These are phyloP conservation scores for Phaeotremella skinneri DNA, from an alignment of 768 basidiomycete species.

Conservation along the genomic window DNA sequence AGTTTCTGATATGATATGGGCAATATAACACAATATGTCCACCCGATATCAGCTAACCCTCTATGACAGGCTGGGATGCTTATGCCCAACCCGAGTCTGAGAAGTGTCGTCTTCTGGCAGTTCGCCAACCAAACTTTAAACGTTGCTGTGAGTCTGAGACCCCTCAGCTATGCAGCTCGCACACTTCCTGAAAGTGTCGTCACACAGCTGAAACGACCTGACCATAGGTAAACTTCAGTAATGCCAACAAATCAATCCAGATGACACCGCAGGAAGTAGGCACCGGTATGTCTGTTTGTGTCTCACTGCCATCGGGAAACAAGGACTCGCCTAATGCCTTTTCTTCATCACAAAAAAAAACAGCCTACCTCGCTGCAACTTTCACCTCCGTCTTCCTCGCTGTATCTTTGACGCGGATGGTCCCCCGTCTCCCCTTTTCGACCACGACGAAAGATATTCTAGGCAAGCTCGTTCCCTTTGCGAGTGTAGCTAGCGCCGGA, in stretches of 20 bases:
- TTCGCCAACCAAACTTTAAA: slow-evolving; percentile 54
- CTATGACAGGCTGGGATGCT: slow-evolving; percentile 54
- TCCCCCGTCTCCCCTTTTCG: slow-evolving; percentile 47
- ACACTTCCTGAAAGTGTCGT: background rate
- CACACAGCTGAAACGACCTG: slow-evolving; percentile 6
- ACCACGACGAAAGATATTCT: slow-evolving; percentile 39
- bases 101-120: slow-evolving; percentile 48
- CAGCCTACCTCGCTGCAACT: slow-evolving; percentile 53
- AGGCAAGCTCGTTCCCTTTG: slow-evolving; percentile 51
- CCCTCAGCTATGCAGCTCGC: background rate
- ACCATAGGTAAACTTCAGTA: slow-evolving; percentile 51
- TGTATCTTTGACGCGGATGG: slow-evolving; percentile 51
- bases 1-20: no score
- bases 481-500: slow-evolving; percentile 53
- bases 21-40: no score
- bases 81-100: slow-evolving; percentile 52
- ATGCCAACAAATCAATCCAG: slow-evolving; percentile 53
- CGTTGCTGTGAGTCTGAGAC: slow-evolving; percentile 42
- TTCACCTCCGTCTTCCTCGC: slow-evolving; percentile 53
- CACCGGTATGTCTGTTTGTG: slow-evolving; percentile 36
- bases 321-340: background rate
- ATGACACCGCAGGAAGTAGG: slow-evolving; percentile 53
- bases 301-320: no score
- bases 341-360: no score
- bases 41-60: no score